phyloP scores from a whole-genome alignment of 1,284 basidiomycete genomes.

The Ustilago nuda region DNA sequence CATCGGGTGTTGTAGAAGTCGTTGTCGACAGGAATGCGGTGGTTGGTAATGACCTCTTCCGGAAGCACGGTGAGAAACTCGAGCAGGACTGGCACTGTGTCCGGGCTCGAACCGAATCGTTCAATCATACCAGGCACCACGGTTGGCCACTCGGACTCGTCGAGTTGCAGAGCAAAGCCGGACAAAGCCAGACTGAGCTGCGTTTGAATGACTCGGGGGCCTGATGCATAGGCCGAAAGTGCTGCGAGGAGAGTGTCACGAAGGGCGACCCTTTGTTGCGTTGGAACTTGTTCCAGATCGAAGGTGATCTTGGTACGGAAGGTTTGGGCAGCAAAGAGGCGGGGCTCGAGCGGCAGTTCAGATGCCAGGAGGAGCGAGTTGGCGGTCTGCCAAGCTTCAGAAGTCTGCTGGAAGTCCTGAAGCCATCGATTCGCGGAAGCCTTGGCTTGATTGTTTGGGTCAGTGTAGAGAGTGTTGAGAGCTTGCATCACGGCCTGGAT shows the following conservation, averaged over 20 bases:
- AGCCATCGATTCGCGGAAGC: constrained; percentile 73
- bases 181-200: constrained; percentile 91
- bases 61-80: constrained; percentile 92
- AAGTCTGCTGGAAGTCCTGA: constrained; percentile 72
- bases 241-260: constrained; percentile 88
- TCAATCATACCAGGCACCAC: constrained; percentile 86
- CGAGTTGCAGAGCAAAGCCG: constrained; percentile 89
- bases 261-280: constrained; percentile 78
- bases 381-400: constrained; percentile 94
- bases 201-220: constrained; percentile 86
- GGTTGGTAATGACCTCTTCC: constrained; percentile 87
- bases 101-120: constrained; percentile 84
- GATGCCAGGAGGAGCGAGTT: constrained; percentile 86
- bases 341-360: constrained; percentile 82
- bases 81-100: constrained; percentile 83
- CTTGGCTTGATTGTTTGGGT: constrained; percentile 83
- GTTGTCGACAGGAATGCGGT: constrained; percentile 88
- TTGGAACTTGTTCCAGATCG: constrained; percentile 89
- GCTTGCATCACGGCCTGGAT: constrained; percentile 70
- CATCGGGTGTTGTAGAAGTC: constrained; percentile 74
- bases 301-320: constrained; percentile 95
- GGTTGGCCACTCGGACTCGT: constrained; percentile 79
- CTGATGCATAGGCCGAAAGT: constrained; percentile 76
- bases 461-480: constrained; percentile 72
- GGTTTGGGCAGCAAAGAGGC: constrained; percentile 95